Conservation (phyloP, 768 basidiomycete genomes). For the Flagelloscypha sp. region DNA sequence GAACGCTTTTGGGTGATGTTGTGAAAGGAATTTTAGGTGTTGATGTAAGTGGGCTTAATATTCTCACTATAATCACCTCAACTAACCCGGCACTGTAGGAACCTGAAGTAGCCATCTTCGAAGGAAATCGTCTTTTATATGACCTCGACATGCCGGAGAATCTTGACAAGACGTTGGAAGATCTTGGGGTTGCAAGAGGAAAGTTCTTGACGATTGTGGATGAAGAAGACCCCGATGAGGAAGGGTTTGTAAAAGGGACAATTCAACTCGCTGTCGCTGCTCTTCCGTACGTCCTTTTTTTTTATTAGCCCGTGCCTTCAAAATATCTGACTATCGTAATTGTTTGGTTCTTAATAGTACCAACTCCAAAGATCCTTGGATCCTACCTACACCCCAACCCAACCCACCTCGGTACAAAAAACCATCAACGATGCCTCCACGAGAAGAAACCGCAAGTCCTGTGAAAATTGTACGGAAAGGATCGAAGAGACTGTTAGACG, state of each 20-base stretch:
- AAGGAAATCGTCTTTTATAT: slow-evolving; percentile 78
- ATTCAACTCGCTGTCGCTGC: slow-evolving; percentile 61
- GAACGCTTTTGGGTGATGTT: slow-evolving; percentile 63
- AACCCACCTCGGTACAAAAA: slow-evolving; percentile 39
- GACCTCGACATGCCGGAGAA: slow-evolving; percentile 97
- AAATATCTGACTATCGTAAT: slow-evolving; percentile 2
- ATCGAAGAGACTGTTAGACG: slow-evolving; percentile 26
- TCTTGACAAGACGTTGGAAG: slow-evolving; percentile 67
- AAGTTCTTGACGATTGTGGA: slow-evolving; percentile 87
- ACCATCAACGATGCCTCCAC: slow-evolving; percentile 28
- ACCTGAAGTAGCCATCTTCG: slow-evolving; percentile 72
- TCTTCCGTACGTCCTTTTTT: slow-evolving; percentile 52
- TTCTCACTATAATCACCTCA: too few relatives aligned
- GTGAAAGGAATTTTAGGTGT: slow-evolving; percentile 59
- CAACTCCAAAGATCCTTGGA: slow-evolving; percentile 47
- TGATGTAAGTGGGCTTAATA: slow-evolving; percentile 26
- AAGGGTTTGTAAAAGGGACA: slow-evolving; percentile 60
- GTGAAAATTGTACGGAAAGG: slow-evolving; percentile 43
- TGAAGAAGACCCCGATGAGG: slow-evolving; percentile 82
- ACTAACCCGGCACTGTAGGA: too few relatives aligned
- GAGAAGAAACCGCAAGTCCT: too few relatives aligned
- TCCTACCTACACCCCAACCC: slow-evolving; percentile 62
- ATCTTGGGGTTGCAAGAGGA: slow-evolving; percentile 70
- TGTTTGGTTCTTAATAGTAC: slow-evolving; percentile 29
- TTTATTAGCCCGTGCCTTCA: not conserved